These are phyloP conservation scores for Yamadazyma taylorii DNA, from an alignment of 1,139 yeast genomes.

Conservation along the genomic window DNA sequence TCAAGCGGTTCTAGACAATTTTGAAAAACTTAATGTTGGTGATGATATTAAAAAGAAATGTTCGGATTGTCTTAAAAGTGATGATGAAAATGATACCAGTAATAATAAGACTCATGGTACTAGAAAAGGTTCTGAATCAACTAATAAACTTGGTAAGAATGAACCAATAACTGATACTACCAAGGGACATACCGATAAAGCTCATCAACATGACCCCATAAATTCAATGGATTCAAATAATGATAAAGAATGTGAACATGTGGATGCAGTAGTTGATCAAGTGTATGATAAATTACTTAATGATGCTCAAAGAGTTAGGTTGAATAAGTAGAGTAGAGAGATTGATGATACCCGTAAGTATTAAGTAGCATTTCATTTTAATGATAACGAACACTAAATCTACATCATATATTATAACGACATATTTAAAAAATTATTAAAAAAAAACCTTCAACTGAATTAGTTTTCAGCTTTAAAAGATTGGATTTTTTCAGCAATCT, in stretches of 20 bases:
- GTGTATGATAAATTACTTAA: constrained; percentile 70
- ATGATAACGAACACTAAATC: neutral
- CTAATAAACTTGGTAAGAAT: too few relatives aligned
- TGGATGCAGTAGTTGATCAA: constrained; percentile 54
- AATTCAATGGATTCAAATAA: constrained; percentile 21
- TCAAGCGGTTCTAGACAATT: constrained; percentile 10
- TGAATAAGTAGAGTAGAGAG: too few relatives aligned
- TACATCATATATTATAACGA: too few relatives aligned
- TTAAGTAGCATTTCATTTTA: too few relatives aligned
- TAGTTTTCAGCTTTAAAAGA: constrained; percentile 64
- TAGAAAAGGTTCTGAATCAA: too few relatives aligned
- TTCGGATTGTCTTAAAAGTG: neutral
- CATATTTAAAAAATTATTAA: constrained; percentile 2
- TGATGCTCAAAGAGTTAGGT: constrained; percentile 63
- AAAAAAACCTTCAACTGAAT: constrained; percentile 21
- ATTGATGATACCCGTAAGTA: too few relatives aligned
- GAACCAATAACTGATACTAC: too few relatives aligned
- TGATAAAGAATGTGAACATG: constrained; percentile 19
- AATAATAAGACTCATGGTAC: too few relatives aligned
- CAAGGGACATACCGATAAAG: constrained; percentile 8
- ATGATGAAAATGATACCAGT: neutral
- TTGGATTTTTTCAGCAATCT: constrained; percentile 89
- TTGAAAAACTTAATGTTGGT: constrained; percentile 12
- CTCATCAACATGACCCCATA: constrained; percentile 31
- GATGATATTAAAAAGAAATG: constrained; percentile 10